Conservation (phyloP, 768 basidiomycete species). For the Amanita rubescens region DNA sequence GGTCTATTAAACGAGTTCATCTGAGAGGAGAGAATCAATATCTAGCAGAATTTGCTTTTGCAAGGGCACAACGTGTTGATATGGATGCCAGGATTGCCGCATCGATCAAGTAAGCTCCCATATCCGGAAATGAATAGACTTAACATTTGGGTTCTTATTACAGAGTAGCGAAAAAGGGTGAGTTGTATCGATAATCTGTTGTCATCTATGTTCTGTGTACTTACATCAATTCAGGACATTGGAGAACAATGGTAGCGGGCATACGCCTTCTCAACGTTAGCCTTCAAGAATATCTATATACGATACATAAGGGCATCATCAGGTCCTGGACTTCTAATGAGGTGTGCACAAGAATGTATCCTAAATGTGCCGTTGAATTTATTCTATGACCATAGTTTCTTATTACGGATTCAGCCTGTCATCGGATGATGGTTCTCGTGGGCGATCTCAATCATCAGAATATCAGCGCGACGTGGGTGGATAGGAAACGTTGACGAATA, state of each 20-base stretch:
- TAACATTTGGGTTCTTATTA: neutral
- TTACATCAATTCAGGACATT: neutral
- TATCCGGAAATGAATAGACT: too few species aligned
- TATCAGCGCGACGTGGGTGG: neutral
- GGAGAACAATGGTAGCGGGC: neutral
- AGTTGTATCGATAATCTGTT: neutral
- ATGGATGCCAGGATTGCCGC: neutral
- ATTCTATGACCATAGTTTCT: neutral
- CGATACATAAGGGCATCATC: conserved; percentile 3
- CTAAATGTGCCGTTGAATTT: neutral
- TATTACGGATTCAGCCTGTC: neutral
- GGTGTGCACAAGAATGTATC: neutral
- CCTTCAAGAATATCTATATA: neutral
- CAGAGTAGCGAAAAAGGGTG: neutral
- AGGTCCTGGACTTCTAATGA: neutral
- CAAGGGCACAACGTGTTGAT: neutral
- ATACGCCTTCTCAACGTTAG: neutral
- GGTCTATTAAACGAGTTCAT: neutral
- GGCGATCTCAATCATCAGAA: neutral
- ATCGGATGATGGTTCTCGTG: neutral
- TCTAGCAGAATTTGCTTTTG: neutral
- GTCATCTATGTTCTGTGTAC: neutral
- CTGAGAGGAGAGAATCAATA: neutral
- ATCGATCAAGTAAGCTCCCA: neutral
- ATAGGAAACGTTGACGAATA: too few species aligned